Evolutionary conservation across 1,139 yeast genomes (phyloP), one percentile per base, ranked within the genome.

Genomic region (Saccharomyces hybrid): DNA sequence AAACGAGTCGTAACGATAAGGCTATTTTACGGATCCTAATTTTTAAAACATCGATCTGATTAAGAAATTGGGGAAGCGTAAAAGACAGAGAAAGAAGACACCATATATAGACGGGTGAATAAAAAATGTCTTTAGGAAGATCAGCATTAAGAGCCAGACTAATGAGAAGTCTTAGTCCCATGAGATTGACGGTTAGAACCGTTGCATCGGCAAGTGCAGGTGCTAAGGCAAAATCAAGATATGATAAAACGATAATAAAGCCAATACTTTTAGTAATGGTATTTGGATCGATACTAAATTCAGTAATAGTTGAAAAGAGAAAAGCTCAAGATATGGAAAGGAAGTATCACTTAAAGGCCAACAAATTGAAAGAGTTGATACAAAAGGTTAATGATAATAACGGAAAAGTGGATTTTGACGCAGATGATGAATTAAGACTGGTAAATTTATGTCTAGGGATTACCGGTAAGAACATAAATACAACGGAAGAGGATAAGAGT

Each of bases 241-340:
- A 69, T 52, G 75, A 72, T 53, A 67, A 58, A 44, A 57, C 66
- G 1, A 61, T 69, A 61, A 51, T 66, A 16, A 71, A 69, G 51
- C 73, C 75, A 2, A 63, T 56, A 4, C 42, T 68, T 6, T 64
- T 69, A 16, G 58, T 72, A 4, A 59, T 78, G 2, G 57, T 73
- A 51, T 62, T 72, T 52, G 68, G 74, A 8, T 63, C 73, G 1
- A 68, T 69, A 52, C 59, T 72, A 2, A 73, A 64, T 32, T 70
- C 66, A 59, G 75, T 75, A 9, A 71, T 61, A 53, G 71, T 69
- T 56, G 73, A 77, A 47, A 71, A 78, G 24, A 69, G 58, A 55
- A 72, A 74, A 4, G 74, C 62, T 29, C 70, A 60, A 9, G 76
- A 62, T 53, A 71, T 80, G 52, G 79, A 73, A 46, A 64, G 71